Evolutionary conservation across 148 eudicot genomes (phyloP).

Genomic region (Heliosperma pusillum): DNA sequence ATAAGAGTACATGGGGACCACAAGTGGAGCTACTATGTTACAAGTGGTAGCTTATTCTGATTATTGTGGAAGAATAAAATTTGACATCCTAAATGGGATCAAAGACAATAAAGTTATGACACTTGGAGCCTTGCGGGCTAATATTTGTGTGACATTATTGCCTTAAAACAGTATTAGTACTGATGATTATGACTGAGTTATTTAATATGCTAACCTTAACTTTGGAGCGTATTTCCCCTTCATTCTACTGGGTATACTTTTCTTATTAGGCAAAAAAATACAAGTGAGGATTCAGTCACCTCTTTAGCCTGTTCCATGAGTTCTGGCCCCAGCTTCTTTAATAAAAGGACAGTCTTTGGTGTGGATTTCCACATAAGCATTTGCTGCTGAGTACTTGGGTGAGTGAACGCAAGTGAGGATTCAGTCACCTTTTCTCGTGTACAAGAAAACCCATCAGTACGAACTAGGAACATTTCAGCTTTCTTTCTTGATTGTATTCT

Average conservation of each 20-base stretch:
- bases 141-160: background rate
- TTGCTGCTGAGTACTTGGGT: conserved; percentile 99
- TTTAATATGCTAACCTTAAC: background rate
- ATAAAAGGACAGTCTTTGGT: conserved; percentile 85
- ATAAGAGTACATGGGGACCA: background rate
- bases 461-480: conserved; percentile 96
- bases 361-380: conserved; percentile 99
- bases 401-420: conserved; percentile 96
- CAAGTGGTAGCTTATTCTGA: background rate
- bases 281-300: conserved; percentile 33
- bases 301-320: conserved; percentile 98
- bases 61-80: background rate
- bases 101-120: background rate
- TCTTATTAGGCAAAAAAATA: background rate
- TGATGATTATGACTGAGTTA: background rate
- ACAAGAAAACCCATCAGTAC: conserved; percentile 97
- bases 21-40: background rate
- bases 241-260: background rate
- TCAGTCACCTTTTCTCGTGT: conserved; percentile 91
- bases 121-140: background rate
- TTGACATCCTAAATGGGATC: background rate
- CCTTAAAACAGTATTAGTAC: background rate
- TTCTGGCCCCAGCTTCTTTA: conserved; percentile 87
- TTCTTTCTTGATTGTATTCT: conserved; percentile 91
- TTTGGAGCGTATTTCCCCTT: background rate